phyloP scores from a whole-genome alignment of 2,329 filamentous ascomycete species.

The Fusarium pininemorale region DNA sequence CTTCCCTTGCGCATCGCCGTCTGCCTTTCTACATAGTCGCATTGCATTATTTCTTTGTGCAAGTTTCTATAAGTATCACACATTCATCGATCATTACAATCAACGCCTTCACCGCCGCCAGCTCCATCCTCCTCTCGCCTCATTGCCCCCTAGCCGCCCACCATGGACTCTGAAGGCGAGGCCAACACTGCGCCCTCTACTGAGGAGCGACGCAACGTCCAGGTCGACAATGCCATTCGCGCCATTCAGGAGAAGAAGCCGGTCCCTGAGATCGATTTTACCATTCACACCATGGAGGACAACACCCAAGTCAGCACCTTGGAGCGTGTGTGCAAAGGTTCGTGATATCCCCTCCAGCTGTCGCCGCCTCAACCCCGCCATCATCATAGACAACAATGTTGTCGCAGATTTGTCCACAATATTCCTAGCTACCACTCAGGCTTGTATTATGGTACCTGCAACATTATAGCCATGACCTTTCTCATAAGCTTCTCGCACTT shows the following conservation, averaged over 20 bases:
- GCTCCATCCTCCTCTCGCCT: slow-evolving; percentile 27
- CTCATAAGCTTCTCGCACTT: neutral
- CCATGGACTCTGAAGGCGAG: slow-evolving; percentile 59
- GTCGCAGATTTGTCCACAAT: slow-evolving; percentile 26
- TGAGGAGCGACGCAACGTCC: slow-evolving; percentile 62
- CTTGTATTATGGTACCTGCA: neutral
- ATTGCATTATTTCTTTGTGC: slow-evolving; percentile 11
- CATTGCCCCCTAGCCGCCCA: slow-evolving; percentile 33
- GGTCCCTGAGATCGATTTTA: slow-evolving; percentile 97
- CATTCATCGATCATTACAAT: slow-evolving; percentile 13
- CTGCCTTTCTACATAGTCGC: slow-evolving; percentile 8
- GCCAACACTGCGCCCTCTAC: slow-evolving; percentile 43
- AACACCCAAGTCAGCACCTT: slow-evolving; percentile 92
- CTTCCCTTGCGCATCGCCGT: slow-evolving; percentile 1
- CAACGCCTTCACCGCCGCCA: slow-evolving; percentile 41
- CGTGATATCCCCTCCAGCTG: slow-evolving; percentile 41
- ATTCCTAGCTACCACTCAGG: neutral
- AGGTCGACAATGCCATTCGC: slow-evolving; percentile 89
- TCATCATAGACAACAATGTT: slow-evolving; percentile 17
- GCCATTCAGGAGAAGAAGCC: slow-evolving; percentile 96
- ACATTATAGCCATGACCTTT: neutral
- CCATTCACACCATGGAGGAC: slow-evolving; percentile 98
- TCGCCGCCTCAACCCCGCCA: slow-evolving; percentile 34
- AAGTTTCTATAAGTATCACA: slow-evolving; percentile 14
- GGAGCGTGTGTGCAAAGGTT: slow-evolving; percentile 99